Percentiles rank a stretch among this genome's conserved stretches.
Conservation (phyloP, 305 asterid genomes). For the Ajuga reptans region DNA sequence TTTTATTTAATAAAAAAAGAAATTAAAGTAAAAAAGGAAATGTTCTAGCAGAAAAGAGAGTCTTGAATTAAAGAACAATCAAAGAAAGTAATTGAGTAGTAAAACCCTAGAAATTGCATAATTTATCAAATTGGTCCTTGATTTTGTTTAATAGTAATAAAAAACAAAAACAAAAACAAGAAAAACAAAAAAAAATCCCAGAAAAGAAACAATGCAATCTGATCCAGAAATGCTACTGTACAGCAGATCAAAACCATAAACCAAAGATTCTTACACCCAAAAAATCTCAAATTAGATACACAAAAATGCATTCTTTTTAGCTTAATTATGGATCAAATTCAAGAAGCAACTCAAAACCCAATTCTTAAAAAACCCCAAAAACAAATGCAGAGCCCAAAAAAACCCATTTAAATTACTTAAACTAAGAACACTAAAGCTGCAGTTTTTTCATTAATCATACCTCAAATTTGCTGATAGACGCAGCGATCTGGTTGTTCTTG, state of each 20-base stretch:
- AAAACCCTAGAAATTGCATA: conserved; percentile 4
- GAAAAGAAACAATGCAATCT: neutral
- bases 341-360: conserved; percentile 15
- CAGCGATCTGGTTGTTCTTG: conserved; percentile 57
- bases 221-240: neutral
- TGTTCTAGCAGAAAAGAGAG: neutral
- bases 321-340: conserved; percentile 12
- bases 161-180: too few species aligned
- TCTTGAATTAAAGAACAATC: neutral
- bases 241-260: conserved; percentile 19
- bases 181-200: neutral
- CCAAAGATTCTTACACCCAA: neutral
- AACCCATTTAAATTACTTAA: conserved; percentile 8
- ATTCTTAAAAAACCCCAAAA: neutral
- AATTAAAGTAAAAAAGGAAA: neutral
- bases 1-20: too few species aligned
- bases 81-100: neutral
- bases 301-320: neutral
- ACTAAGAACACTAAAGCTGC: conserved; percentile 6
- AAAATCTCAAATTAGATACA: neutral
- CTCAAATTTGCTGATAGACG: conserved; percentile 57
- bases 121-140: conserved; percentile 19
- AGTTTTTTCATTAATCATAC: conserved; percentile 29
- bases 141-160: neutral
- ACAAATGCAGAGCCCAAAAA: conserved; percentile 16